Percentiles rank a stretch among this genome's conserved stretches.
These are phyloP conservation scores for Dendryphion nanum DNA, from an alignment of 2,329 filamentous ascomycete species.

Conservation along the genomic window DNA sequence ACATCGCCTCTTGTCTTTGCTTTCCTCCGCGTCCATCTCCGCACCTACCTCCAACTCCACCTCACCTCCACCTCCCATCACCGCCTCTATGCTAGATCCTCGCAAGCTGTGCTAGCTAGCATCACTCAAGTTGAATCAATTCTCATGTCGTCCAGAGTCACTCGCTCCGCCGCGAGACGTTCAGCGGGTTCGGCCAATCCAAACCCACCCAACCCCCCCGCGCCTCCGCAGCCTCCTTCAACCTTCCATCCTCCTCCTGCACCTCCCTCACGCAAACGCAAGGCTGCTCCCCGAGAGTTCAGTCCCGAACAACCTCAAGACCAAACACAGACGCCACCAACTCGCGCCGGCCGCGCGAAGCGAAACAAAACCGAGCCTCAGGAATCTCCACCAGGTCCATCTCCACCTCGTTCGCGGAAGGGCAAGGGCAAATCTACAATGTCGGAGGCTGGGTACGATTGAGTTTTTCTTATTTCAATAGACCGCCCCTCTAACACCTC, in stretches of 20 bases:
- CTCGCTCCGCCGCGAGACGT: conserved; percentile 90
- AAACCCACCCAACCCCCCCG: conserved; percentile 38
- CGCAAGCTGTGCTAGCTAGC: background rate
- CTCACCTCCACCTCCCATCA: conserved; percentile 27
- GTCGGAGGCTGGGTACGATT: conserved; percentile 67
- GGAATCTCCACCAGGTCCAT: conserved; percentile 38
- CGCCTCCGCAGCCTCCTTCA: conserved; percentile 30
- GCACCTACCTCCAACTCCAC: conserved; percentile 4
- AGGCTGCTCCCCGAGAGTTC: conserved; percentile 54
- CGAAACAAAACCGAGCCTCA: conserved; percentile 65
- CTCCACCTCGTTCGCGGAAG: conserved; percentile 54
- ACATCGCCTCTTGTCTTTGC: too few relatives aligned
- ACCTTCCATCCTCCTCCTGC: conserved; percentile 42
- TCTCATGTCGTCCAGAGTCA: conserved; percentile 97
- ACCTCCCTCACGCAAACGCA: conserved; percentile 70
- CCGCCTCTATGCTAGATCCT: too few relatives aligned
- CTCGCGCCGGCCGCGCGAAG: conserved; percentile 44
- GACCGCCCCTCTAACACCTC: background rate
- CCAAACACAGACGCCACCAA: conserved; percentile 30
- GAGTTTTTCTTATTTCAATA: background rate
- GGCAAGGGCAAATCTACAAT: conserved; percentile 64
- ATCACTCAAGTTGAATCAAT: conserved; percentile 12
- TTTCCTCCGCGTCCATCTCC: conserved; percentile 1
- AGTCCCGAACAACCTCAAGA: conserved; percentile 50
- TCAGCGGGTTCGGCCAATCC: conserved; percentile 61